Conservation (phyloP, 2,329 filamentous ascomycete species). For the Aspergillus spinulosporus region DNA sequence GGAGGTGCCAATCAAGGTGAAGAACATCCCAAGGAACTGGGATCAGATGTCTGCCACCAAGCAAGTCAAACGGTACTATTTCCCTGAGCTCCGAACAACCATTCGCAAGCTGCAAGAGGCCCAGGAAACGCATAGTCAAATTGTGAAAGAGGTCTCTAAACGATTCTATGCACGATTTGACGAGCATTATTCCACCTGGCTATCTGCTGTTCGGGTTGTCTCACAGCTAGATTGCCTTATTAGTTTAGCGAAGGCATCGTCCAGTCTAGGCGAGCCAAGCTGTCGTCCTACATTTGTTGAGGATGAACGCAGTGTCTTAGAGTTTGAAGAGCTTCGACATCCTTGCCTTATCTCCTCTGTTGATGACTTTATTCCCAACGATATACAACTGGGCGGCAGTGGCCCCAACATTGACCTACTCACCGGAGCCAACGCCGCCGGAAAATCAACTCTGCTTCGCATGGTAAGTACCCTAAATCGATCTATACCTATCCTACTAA, state of each 20-base stretch:
- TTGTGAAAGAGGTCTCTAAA: slow-evolving; percentile 79
- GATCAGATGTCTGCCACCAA: slow-evolving; percentile 94
- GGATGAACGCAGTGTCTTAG: slow-evolving; percentile 78
- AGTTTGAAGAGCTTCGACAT: slow-evolving; percentile 89
- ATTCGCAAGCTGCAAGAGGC: slow-evolving; percentile 90
- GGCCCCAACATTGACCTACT: slow-evolving; percentile 82
- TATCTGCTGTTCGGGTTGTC: slow-evolving; percentile 84
- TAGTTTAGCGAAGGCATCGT: slow-evolving; percentile 85
- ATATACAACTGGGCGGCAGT: slow-evolving; percentile 80
- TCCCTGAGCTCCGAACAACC: slow-evolving; percentile 74
- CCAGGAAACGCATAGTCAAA: slow-evolving; percentile 88
- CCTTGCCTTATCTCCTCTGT: slow-evolving; percentile 90
- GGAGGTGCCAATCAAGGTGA: slow-evolving; percentile 81
- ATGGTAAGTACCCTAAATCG: slow-evolving; percentile 66
- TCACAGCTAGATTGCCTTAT: slow-evolving; percentile 94
- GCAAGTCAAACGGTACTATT: slow-evolving; percentile 91
- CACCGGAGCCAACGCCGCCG: slow-evolving; percentile 94
- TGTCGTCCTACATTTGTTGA: slow-evolving; percentile 89
- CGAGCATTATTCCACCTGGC: slow-evolving; percentile 79
- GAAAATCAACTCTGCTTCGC: slow-evolving; percentile 92
- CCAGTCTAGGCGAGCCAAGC: slow-evolving; percentile 77
- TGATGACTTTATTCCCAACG: slow-evolving; percentile 94
- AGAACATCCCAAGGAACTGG: slow-evolving; percentile 80
- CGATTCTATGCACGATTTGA: slow-evolving; percentile 89
- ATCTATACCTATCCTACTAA: background rate